Conservation (phyloP, 1,284 basidiomycete species). For the Hemileia vastatrix region DNA sequence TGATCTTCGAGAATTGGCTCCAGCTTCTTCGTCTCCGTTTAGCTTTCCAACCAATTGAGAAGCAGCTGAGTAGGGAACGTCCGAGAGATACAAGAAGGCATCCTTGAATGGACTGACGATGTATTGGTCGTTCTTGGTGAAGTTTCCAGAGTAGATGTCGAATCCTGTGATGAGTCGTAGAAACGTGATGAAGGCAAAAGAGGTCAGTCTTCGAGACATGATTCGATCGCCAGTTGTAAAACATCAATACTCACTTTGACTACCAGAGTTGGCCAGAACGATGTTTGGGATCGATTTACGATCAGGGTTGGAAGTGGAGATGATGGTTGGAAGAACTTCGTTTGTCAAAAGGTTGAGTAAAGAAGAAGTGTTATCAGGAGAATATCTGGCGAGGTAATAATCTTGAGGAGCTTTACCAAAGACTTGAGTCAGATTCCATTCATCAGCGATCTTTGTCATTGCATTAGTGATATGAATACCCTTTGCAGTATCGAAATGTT, state of each 20-base stretch:
- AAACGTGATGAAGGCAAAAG: background rate
- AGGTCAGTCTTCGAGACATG: background rate
- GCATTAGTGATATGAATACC: conserved; percentile 24
- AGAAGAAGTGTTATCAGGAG: conserved; percentile 30
- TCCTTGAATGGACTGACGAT: conserved; percentile 54
- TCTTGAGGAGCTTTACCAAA: conserved; percentile 31
- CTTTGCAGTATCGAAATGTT: conserved; percentile 27
- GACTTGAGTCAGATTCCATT: conserved; percentile 32
- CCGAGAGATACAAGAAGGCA: conserved; percentile 50
- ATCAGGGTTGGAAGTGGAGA: conserved; percentile 32
- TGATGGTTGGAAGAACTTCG: conserved; percentile 37
- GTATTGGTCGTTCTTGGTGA: conserved; percentile 42
- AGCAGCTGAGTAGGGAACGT: conserved; percentile 26
- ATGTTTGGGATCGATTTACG: conserved; percentile 30
- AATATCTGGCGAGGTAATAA: conserved; percentile 23
- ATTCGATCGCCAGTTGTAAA: background rate
- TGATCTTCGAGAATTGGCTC: conserved; percentile 25
- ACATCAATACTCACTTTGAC: conserved; percentile 26
- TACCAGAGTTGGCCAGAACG: conserved; percentile 39
- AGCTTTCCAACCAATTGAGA: conserved; percentile 26
- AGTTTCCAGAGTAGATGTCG: conserved; percentile 37
- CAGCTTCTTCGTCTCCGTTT: conserved; percentile 30
- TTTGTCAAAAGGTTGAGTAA: conserved; percentile 35
- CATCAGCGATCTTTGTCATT: conserved; percentile 22
- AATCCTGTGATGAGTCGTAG: conserved; percentile 25